Percentiles rank a stretch among this genome's conserved stretches.
Evolutionary conservation across 192 early-diverging fungal genomes (phyloP).

Genomic region (Backusella morwellensis): DNA sequence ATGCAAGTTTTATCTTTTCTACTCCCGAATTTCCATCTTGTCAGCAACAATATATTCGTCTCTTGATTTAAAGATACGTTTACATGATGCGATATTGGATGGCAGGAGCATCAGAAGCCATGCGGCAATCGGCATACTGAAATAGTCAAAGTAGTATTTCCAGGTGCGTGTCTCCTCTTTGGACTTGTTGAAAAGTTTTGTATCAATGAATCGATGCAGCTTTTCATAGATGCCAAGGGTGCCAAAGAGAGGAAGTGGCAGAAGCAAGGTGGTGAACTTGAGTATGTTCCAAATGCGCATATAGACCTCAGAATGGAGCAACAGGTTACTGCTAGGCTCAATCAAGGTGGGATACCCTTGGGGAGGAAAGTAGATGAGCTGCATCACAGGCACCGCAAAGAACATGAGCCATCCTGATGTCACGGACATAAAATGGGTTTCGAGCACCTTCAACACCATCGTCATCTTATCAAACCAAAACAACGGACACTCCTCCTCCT

Average conservation of each 20-base stretch:
- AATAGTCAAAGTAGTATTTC: conserved; percentile 41
- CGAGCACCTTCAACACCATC: conserved; percentile 42
- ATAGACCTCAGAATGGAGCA: conserved; percentile 37
- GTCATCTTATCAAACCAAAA: conserved; percentile 41
- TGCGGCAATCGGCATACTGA: conserved; percentile 43
- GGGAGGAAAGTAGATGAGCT: conserved; percentile 39
- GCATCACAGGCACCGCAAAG: conserved; percentile 48
- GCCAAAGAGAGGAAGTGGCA: conserved; percentile 46
- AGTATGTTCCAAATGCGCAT: conserved; percentile 37
- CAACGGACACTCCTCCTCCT: background rate
- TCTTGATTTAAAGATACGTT: conserved; percentile 32
- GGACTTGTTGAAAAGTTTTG: conserved; percentile 35
- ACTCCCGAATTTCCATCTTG: conserved; percentile 30
- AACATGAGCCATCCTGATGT: conserved; percentile 54
- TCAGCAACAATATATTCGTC: conserved; percentile 43
- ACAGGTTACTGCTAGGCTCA: conserved; percentile 34
- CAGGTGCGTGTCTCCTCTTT: conserved; percentile 25
- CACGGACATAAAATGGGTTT: conserved; percentile 48
- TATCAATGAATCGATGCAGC: conserved; percentile 40
- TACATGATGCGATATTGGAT: conserved; percentile 41
- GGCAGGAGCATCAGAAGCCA: conserved; percentile 50
- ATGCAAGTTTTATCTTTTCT: background rate
- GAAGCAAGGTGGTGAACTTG: conserved; percentile 36
- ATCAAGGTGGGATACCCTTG: conserved; percentile 9
- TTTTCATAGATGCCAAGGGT: conserved; percentile 43